Base-by-base conservation (phyloP, 2,329 filamentous ascomycete genomes). In the Fusarium oligoseptatum region DNA sequence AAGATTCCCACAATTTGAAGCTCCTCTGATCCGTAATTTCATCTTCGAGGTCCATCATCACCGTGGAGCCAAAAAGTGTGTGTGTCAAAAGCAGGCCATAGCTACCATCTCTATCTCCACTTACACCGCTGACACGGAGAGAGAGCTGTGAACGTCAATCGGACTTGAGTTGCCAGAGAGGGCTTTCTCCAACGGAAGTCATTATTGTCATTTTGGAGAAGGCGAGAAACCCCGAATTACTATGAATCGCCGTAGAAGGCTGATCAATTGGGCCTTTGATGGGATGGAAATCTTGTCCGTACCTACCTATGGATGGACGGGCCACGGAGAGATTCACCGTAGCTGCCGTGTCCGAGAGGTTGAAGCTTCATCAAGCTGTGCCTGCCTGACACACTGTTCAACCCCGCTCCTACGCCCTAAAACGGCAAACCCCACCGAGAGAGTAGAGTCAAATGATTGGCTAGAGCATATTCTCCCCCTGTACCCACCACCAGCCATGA, bases 321-420 rank as follows among this genome's bases (percentile, higher is more conserved):
- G 32, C 5, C 50, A 72, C 72, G 72, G 72, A 63, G 39, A 66
- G 55, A 29, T 69, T 43, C 39, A 64, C 71, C 67, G 72, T 64
- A 68, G 58, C 68, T 74, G 71, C 72, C 72, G 64, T 74, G 48
- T 37, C 52, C 22, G 36, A 37, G 11, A 48, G 4, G 15, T 15
- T 36, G 34, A 36, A 39, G 29, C 52, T 70, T 45, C 52, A 32
- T 56, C 52, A 58, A 58, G 55, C 32, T 57, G 14, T 24, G 24
- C 15, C 56, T 58, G 20, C 34, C 34, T n/a, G 36, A 37, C 8
- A 24, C 24, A 24, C 24, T 37, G 50, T 27, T 27, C 27, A 24
- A 41, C 68, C 72, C 72, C 60, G 72, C 72, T 72, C 72, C 74
- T 17, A 60, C 63, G 11, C 45, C 66, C 71, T 17, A 61, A 71